phyloP scores from a whole-genome alignment of 2,329 filamentous ascomycete genomes.

The Penicillium expansum region DNA sequence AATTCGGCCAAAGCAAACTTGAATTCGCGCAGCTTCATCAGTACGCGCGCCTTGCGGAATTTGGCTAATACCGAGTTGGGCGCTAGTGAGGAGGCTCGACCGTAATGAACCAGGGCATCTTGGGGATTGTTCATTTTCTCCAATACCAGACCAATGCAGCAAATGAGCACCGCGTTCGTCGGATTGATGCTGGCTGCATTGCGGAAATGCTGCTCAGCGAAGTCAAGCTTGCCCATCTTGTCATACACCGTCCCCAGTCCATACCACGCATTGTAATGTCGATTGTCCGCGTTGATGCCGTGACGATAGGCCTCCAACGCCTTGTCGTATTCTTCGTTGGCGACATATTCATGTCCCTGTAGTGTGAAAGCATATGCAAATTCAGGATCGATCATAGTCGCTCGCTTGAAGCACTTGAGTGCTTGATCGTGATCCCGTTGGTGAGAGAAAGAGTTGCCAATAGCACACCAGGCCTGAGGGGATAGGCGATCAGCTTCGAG shows the following conservation, averaged over 20 bases:
- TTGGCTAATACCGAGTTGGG: constrained; percentile 78
- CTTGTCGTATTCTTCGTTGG: constrained; percentile 97
- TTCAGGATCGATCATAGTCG: constrained; percentile 81
- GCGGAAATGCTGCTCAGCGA: constrained; percentile 87
- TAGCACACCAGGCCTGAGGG: constrained; percentile 91
- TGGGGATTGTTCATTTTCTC: constrained; percentile 83
- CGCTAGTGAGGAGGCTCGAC: constrained; percentile 75
- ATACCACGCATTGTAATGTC: constrained; percentile 99
- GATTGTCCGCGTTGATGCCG: constrained; percentile 78
- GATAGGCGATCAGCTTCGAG: constrained; percentile 84
- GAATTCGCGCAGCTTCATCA: constrained; percentile 71
- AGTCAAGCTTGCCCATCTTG: constrained; percentile 84
- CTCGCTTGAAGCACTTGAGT: constrained; percentile 88
- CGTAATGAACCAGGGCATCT: constrained; percentile 77
- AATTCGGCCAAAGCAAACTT: constrained; percentile 76
- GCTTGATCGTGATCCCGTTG: constrained; percentile 93
- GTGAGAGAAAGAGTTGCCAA: constrained; percentile 93
- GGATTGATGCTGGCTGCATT: constrained; percentile 87
- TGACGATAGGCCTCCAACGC: constrained; percentile 82
- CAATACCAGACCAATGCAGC: constrained; percentile 84
- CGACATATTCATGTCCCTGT: constrained; percentile 91
- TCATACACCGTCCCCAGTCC: constrained; percentile 79
- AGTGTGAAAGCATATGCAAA: constrained; percentile 96
- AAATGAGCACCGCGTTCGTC: constrained; percentile 86
- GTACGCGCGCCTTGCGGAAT: constrained; percentile 86